These are phyloP conservation scores for Penicillium concentricum DNA, from an alignment of 2,329 filamentous ascomycete genomes.

Conservation along the genomic window DNA sequence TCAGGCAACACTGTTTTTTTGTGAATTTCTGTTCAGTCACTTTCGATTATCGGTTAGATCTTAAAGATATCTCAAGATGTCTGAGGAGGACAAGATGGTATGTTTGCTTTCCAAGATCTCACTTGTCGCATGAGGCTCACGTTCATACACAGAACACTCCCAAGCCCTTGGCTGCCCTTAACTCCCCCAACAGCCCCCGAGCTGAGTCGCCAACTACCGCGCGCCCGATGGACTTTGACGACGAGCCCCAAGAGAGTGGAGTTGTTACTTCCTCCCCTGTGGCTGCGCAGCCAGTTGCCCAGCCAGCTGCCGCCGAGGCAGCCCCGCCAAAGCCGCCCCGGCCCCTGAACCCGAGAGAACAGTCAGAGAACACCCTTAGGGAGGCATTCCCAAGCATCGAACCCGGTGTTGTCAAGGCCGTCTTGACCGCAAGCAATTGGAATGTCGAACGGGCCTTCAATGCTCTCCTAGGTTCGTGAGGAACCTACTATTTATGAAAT, in stretches of 20 bases:
- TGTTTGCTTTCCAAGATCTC: constrained; percentile 11
- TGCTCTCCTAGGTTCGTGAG: constrained; percentile 72
- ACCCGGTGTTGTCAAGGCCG: constrained; percentile 75
- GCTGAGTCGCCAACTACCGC: constrained; percentile 57
- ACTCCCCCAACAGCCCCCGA: constrained; percentile 33
- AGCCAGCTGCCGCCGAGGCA: constrained; percentile 24
- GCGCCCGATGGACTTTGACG: constrained; percentile 57
- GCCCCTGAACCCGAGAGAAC: constrained; percentile 75
- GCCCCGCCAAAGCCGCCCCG: constrained; percentile 81
- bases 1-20: constrained; percentile 18
- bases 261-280: constrained; percentile 27
- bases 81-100: constrained; percentile 40
- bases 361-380: constrained; percentile 82
- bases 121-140: constrained; percentile 21
- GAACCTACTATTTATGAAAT: neutral
- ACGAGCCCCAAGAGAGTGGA: constrained; percentile 51
- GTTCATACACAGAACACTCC: constrained; percentile 32
- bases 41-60: neutral
- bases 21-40: neutral
- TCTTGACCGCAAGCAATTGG: constrained; percentile 80
- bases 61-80: constrained; percentile 24
- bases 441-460: constrained; percentile 93
- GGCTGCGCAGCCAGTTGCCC: constrained; percentile 25
- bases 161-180: constrained; percentile 32
- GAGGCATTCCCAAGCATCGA: constrained; percentile 93